Percentiles rank a stretch among this genome's conserved stretches.
Conservation (phyloP, 1,284 basidiomycete genomes). For the Pyrrhoderma lamaoense region DNA sequence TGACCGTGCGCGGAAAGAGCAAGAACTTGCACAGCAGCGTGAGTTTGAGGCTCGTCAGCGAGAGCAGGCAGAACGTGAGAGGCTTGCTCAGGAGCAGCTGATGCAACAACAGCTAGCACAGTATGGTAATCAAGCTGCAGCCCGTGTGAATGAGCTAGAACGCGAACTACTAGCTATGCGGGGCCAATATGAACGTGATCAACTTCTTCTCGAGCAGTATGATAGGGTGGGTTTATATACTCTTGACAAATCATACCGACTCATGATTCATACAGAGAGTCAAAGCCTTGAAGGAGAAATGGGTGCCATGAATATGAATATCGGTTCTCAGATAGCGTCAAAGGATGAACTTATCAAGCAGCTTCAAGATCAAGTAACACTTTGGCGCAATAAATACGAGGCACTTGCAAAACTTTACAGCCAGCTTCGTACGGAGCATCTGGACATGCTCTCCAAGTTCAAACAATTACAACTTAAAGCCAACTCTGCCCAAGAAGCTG, state of each 20-base stretch:
- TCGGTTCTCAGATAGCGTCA: constrained; percentile 81
- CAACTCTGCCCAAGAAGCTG: constrained; percentile 97
- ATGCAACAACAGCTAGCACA: constrained; percentile 73
- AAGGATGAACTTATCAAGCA: constrained; percentile 97
- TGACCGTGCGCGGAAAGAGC: constrained; percentile 70
- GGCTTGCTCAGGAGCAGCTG: constrained; percentile 84
- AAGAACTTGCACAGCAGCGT: constrained; percentile 74
- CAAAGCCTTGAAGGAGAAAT: constrained; percentile 91
- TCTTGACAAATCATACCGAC: constrained; percentile 3
- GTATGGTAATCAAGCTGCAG: constrained; percentile 62
- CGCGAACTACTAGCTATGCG: constrained; percentile 89
- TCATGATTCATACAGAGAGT: constrained; percentile 57
- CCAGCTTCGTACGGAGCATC: constrained; percentile 93
- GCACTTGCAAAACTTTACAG: constrained; percentile 98
- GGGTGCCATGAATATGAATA: constrained; percentile 68
- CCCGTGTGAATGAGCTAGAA: constrained; percentile 76
- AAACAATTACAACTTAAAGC: constrained; percentile 98
- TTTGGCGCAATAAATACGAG: constrained; percentile 99
- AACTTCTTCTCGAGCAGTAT: constrained; percentile 97
- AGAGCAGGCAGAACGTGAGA: constrained; percentile 84
- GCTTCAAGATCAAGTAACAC: constrained; percentile 91
- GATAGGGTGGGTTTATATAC: constrained; percentile 61
- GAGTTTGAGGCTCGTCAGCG: constrained; percentile 91
- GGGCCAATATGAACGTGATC: constrained; percentile 97
- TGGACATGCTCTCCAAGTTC: constrained; percentile 96